Evolutionary conservation across 192 early-diverging fungal genomes (phyloP), one percentile per base, ranked within the genome.

Genomic region (Gigaspora rosea): DNA sequence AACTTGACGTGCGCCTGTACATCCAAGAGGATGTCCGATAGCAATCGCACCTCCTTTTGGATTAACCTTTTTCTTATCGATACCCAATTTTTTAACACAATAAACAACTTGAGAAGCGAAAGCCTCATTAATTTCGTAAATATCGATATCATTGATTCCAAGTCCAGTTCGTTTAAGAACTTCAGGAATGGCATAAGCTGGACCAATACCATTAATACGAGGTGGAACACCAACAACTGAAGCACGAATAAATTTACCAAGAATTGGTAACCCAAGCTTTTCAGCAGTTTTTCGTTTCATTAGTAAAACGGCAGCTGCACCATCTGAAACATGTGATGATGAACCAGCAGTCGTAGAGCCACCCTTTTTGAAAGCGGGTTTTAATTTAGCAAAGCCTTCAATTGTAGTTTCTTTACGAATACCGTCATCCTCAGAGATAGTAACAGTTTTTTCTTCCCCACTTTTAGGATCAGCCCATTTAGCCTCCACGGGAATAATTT

Each of bases 11-110:
- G 97, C 96, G 82, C 97, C 96, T 48, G 96, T 98, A 83, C 89
- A 90, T 67, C 95, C 94, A 79, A 94, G 82, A 46, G 97, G 97
- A 83, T 99, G 97, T 75, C 97, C 97, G 76, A 98, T 90, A 35
- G 97, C 95, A 74, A 99, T 99, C 49, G 97, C 97, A 78, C 97
- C 97, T 75, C 97, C 97, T 90, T 95, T 93, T 61, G 95, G 95
- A 88, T 99, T 99, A 81, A 98, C 95, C 90, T 95, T 97, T 73
- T 93, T 90, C 81, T 92, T 80, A 78, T 90, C 88, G 68, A 99
- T 91, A 33, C 90, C 91, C 52, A 96, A 91, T 82, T 95, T 93
- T 83, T 97, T 90, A 52, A 94, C 88, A 72, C 89, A 94, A 90
- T 95, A 96, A 51, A 96, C 91, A 15, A 95, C 93, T 86, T 99